Conservation (phyloP, 164 flowering plant genomes). For the Houttuynia cordata region DNA sequence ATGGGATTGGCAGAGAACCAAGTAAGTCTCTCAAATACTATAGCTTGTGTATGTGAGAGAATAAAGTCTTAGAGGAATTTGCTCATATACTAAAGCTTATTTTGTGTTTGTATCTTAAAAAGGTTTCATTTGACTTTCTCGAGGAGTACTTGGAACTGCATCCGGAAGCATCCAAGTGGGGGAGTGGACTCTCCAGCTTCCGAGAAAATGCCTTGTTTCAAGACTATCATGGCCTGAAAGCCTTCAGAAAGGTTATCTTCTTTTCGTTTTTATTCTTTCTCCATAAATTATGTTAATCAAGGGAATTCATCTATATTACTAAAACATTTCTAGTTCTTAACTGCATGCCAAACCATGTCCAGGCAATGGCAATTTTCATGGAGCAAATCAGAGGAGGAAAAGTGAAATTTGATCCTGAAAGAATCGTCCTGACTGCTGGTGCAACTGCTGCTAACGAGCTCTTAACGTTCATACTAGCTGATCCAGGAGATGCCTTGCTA, state of each 20-base stretch:
- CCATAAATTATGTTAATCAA: too few species aligned
- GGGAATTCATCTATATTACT: too few species aligned
- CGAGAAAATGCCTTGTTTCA: conserved; percentile 86
- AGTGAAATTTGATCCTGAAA: conserved; percentile 62
- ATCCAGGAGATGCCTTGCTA: conserved; percentile 88
- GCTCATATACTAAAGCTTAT: neutral
- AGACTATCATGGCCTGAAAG: conserved; percentile 78
- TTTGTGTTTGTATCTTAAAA: conserved; percentile 4
- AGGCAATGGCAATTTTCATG: conserved; percentile 96
- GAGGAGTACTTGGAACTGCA: conserved; percentile 57
- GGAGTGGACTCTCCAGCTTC: conserved; percentile 36
- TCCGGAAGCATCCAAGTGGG: conserved; percentile 34
- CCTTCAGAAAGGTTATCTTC: conserved; percentile 44
- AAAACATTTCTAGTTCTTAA: too few species aligned
- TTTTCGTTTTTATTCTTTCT: too few species aligned
- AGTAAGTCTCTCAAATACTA: conserved; percentile 51
- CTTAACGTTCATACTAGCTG: conserved; percentile 67
- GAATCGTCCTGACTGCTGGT: conserved; percentile 80
- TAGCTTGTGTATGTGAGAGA: too few species aligned
- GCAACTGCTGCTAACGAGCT: conserved; percentile 97
- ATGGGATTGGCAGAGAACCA: conserved; percentile 97
- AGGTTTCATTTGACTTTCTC: conserved; percentile 85
- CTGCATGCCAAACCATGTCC: neutral
- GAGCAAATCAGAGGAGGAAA: conserved; percentile 75
- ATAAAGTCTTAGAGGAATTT: too few species aligned